These are phyloP conservation scores for Corniculantispora saksenae DNA, from an alignment of 2,329 filamentous ascomycete genomes.

Conservation along the genomic window DNA sequence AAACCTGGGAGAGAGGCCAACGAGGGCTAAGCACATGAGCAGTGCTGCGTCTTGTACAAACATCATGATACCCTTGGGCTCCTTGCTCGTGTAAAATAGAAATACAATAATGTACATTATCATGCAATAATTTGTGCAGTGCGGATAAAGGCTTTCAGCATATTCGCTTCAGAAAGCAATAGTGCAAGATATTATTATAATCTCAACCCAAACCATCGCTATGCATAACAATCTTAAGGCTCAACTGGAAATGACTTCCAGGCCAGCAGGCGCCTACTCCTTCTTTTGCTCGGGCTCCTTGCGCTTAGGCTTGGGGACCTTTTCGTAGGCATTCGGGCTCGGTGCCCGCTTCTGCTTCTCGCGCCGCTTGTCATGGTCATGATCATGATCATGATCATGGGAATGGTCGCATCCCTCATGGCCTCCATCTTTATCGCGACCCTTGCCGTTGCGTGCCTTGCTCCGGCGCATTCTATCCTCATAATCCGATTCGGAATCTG, in stretches of 20 bases:
- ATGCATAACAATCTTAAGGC: background rate
- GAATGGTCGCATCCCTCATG: constrained; percentile 27
- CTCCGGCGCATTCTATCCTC: constrained; percentile 32
- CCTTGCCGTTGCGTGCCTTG: constrained; percentile 38
- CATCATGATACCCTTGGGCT: constrained; percentile 16
- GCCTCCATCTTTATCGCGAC: constrained; percentile 40
- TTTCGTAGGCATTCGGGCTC: constrained; percentile 82
- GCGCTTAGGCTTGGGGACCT: constrained; percentile 56
- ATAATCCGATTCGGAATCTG: constrained; percentile 52
- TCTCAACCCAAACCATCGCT: background rate
- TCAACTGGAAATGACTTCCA: background rate
- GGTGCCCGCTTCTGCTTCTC: constrained; percentile 50
- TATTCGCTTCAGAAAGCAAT: background rate
- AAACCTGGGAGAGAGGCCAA: constrained; percentile 25
- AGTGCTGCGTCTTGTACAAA: background rate
- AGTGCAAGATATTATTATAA: background rate
- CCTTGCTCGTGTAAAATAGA: background rate
- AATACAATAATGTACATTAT: background rate
- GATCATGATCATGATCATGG: constrained; percentile 38
- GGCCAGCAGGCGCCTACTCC: background rate
- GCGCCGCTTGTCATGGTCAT: constrained; percentile 29
- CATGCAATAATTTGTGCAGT: background rate
- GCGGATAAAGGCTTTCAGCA: background rate
- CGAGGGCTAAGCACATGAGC: constrained; percentile 22
- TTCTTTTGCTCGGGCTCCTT: constrained; percentile 29